Evolutionary conservation across 768 basidiomycete species (phyloP).

Genomic region (Termitomyces sp.): DNA sequence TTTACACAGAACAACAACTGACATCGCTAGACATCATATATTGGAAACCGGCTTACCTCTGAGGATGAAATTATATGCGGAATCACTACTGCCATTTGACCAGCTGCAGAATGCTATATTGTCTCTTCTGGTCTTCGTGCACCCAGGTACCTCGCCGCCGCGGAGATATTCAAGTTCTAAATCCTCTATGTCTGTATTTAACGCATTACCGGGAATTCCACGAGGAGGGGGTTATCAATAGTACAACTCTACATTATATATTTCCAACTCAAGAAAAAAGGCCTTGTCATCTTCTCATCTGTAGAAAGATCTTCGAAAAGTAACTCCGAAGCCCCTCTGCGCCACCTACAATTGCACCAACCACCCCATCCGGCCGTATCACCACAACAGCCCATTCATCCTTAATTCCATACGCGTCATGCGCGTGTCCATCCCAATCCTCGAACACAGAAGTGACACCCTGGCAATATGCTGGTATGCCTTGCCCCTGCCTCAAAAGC

Average conservation of each 20-base stretch:
- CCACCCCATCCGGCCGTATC: conserved; percentile 43
- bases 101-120: not conserved
- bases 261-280: not conserved
- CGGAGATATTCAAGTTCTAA: too few relatives aligned
- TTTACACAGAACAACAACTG: not conserved
- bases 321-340: conserved; percentile 28
- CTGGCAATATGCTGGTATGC: conserved; percentile 22
- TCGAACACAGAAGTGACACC: conserved; percentile 26
- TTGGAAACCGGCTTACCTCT: conserved; percentile 50
- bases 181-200: too few relatives aligned
- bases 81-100: conserved; percentile 47
- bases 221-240: not conserved
- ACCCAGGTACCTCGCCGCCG: too few relatives aligned
- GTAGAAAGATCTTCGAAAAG: conserved; percentile 26
- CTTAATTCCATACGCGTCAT: conserved; percentile 30
- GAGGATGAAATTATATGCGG: conserved; percentile 62
- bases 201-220: not conserved
- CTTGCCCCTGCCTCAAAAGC: conserved; percentile 21
- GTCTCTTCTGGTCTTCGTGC: too few relatives aligned
- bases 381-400: conserved; percentile 30
- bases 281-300: not conserved
- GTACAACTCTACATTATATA: not conserved
- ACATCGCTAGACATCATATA: conserved; percentile 45
- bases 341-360: conserved; percentile 36
- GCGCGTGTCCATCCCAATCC: conserved; percentile 29